phyloP scores from a whole-genome alignment of 805 yeast genomes.

The Sugiyamaella qingdaonensis region DNA sequence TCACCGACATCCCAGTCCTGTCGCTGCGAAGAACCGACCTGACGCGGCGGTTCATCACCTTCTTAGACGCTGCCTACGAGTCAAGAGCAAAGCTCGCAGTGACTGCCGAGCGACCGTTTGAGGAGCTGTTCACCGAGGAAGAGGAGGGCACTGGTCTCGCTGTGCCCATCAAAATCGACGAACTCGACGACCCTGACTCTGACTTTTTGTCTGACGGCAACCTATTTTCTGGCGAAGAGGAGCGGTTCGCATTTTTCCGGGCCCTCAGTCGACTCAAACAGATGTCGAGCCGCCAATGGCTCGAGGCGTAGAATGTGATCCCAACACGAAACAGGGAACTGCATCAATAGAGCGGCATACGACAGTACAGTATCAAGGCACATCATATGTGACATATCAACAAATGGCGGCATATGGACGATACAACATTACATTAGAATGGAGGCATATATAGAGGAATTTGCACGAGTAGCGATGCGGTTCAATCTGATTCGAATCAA shows the following conservation, averaged over 20 bases:
- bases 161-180: constrained; percentile 38
- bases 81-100: constrained; percentile 83
- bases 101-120: constrained; percentile 82
- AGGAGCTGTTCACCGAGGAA: constrained; percentile 73
- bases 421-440: no score
- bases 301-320: constrained; percentile 1
- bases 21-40: constrained; percentile 75
- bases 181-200: constrained; percentile 63
- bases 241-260: constrained; percentile 92
- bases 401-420: no score
- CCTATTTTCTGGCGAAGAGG: constrained; percentile 83
- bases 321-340: background rate
- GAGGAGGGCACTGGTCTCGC: constrained; percentile 4
- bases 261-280: constrained; percentile 87
- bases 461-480: no score
- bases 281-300: constrained; percentile 92
- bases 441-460: no score
- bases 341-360: background rate
- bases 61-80: constrained; percentile 93
- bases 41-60: constrained; percentile 88
- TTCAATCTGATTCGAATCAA: no score
- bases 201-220: constrained; percentile 38
- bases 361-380: no score
- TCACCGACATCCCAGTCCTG: constrained; percentile 88
- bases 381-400: no score